Conservation (phyloP, 1,284 basidiomycete genomes). For the Heterobasidion occidentale region DNA sequence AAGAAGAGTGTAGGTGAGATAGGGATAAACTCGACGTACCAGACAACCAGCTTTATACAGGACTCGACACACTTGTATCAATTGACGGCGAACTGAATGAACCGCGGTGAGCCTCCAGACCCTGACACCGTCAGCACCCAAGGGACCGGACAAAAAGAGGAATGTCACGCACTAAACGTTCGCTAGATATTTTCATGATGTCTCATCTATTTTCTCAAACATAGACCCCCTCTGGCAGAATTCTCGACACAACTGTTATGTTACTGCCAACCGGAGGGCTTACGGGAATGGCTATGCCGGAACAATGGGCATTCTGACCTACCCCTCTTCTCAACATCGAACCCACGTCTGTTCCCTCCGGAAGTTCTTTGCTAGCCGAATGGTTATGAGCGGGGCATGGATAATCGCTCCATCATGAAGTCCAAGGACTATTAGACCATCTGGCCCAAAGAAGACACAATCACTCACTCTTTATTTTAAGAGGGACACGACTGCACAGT, state of each 20-base stretch:
- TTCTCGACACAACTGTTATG: not conserved
- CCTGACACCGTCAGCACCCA: not conserved
- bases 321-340: not conserved
- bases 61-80: not conserved
- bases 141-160: not conserved
- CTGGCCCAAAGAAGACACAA: no score
- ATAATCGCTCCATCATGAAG: not conserved
- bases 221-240: not conserved
- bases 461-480: no score
- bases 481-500: no score
- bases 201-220: no score
- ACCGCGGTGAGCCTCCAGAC: not conserved
- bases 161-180: no score
- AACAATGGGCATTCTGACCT: not conserved
- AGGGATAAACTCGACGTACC: not conserved
- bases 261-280: no score
- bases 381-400: not conserved
- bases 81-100: not conserved
- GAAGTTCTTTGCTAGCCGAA: not conserved
- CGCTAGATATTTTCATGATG: no score
- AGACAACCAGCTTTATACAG: not conserved
- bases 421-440: no score
- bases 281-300: not conserved
- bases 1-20: no score
- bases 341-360: not conserved